Evolutionary conservation across 2,329 filamentous ascomycete genomes (phyloP).

Genomic region (Talaromyces albobiverticillius): DNA sequence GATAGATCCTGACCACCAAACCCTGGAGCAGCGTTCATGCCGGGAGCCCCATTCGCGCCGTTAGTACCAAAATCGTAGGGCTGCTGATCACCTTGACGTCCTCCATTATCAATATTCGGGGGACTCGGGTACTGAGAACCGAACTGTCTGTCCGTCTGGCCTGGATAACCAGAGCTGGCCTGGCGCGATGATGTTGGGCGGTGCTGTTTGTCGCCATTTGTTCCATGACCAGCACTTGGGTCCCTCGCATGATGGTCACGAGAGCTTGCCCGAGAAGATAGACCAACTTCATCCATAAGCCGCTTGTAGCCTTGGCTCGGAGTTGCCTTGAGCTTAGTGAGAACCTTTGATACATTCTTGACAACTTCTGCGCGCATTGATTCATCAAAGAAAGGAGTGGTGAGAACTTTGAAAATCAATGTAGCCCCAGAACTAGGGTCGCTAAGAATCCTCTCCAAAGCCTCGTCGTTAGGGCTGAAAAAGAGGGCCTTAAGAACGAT

Average conservation of each 20-base stretch:
- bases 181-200: constrained; percentile 42
- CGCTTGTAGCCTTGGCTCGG: constrained; percentile 96
- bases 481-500: constrained; percentile 87
- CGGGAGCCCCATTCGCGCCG: constrained; percentile 28
- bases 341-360: constrained; percentile 85
- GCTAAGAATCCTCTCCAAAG: constrained; percentile 82
- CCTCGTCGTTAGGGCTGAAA: constrained; percentile 82
- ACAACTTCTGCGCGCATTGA: constrained; percentile 81
- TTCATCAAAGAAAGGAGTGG: constrained; percentile 96
- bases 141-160: constrained; percentile 43
- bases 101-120: constrained; percentile 33
- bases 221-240: constrained; percentile 28
- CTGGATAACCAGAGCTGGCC: constrained; percentile 32
- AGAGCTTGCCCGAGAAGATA: constrained; percentile 57
- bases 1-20: constrained; percentile 39
- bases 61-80: constrained; percentile 35
- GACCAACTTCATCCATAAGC: constrained; percentile 95
- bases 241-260: constrained; percentile 41
- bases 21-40: constrained; percentile 29
- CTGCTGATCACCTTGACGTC: constrained; percentile 36
- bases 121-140: constrained; percentile 33
- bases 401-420: constrained; percentile 96
- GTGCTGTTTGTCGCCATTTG: constrained; percentile 39
- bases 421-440: constrained; percentile 92
- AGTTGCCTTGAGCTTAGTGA: constrained; percentile 86